These are phyloP conservation scores for Pachyrhizus erosus DNA, from an alignment of 306 rosid species.

Conservation along the genomic window DNA sequence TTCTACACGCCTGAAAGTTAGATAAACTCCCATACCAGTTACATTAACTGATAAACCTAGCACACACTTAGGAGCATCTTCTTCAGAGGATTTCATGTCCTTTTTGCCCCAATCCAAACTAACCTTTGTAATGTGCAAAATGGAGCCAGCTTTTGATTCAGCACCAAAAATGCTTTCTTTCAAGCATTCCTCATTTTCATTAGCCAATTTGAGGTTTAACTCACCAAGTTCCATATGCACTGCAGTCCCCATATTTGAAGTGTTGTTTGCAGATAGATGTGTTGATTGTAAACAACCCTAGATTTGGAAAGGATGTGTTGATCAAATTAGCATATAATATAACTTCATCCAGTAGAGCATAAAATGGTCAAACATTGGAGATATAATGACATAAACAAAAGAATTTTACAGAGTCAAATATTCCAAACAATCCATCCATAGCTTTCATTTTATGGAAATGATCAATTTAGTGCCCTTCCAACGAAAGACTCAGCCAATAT, in stretches of 20 bases:
- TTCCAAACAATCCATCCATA: constrained; percentile 25
- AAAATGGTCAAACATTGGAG: constrained; percentile 27
- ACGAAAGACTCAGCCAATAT: background rate
- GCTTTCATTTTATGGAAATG: background rate
- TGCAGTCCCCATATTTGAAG: constrained; percentile 71
- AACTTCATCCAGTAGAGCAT: constrained; percentile 19
- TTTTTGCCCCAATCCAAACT: constrained; percentile 88
- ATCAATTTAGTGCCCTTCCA: constrained; percentile 13
- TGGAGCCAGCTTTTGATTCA: constrained; percentile 72
- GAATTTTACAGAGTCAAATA: background rate
- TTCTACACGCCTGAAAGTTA: constrained; percentile 75
- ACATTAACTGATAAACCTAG: constrained; percentile 74
- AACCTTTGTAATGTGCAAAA: constrained; percentile 77
- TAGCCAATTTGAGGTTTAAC: constrained; percentile 75
- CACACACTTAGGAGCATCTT: constrained; percentile 58
- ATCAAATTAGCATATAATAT: constrained; percentile 27
- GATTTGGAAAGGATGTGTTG: constrained; percentile 43
- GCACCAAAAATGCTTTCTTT: constrained; percentile 62
- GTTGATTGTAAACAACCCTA: constrained; percentile 88
- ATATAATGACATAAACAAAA: constrained; percentile 21
- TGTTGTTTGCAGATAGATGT: constrained; percentile 79
- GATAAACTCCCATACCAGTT: constrained; percentile 67
- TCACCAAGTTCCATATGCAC: constrained; percentile 83
- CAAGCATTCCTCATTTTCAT: constrained; percentile 77
- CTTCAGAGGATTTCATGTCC: constrained; percentile 72